Conservation (phyloP, 306 rosid species). For the Abrus precatorius region DNA sequence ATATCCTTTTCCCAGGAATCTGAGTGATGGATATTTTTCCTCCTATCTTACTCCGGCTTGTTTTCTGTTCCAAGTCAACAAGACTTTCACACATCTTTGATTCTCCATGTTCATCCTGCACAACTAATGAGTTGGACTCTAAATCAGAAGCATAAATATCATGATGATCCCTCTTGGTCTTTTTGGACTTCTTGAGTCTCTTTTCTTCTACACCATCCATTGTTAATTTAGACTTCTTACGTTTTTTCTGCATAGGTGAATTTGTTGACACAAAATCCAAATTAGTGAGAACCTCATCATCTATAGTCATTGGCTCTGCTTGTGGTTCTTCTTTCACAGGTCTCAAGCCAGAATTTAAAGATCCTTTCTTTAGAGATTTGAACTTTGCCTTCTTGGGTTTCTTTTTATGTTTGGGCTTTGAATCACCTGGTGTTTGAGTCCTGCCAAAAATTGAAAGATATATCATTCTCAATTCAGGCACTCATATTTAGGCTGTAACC, state of each 20-base stretch:
- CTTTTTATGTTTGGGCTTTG: constrained; percentile 84
- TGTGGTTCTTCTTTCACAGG: constrained; percentile 66
- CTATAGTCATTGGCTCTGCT: constrained; percentile 68
- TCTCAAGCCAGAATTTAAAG: constrained; percentile 78
- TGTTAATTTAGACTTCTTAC: constrained; percentile 64
- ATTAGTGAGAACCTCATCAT: constrained; percentile 64
- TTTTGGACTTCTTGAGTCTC: constrained; percentile 81
- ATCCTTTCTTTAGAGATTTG: constrained; percentile 89
- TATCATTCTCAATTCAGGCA: constrained; percentile 39
- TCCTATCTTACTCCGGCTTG: constrained; percentile 81
- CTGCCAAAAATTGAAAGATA: constrained; percentile 54
- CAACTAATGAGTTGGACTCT: constrained; percentile 63
- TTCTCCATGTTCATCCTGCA: constrained; percentile 68
- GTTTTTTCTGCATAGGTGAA: constrained; percentile 73
- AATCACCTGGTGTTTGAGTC: constrained; percentile 64
- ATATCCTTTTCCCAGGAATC: constrained; percentile 86
- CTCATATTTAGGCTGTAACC: constrained; percentile 26
- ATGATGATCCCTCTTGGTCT: constrained; percentile 66
- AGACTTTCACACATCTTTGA: constrained; percentile 62
- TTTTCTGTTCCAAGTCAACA: constrained; percentile 73
- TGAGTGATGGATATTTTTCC: constrained; percentile 90
- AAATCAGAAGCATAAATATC: constrained; percentile 67
- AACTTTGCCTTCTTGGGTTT: constrained; percentile 91
- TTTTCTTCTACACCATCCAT: constrained; percentile 65
- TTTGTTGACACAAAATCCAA: constrained; percentile 65